Evolutionary conservation across 345 rosid species (phyloP).

Genomic region (Eucalyptus regnans): DNA sequence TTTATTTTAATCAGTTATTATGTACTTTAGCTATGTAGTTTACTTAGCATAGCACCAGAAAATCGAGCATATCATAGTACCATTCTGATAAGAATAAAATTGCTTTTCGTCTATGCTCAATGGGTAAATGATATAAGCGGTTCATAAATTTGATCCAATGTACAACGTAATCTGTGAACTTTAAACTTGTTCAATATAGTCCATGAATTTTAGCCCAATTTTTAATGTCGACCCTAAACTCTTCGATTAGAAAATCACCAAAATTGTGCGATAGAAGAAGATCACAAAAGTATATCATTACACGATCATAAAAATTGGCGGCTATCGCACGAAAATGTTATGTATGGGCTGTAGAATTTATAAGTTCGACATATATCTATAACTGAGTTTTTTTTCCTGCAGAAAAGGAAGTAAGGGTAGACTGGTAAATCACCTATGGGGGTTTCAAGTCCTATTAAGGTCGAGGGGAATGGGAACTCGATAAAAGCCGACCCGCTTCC

Average conservation of each 20-base stretch:
- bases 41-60: background rate
- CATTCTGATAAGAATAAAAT: background rate
- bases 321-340: background rate
- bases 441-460: background rate
- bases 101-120: background rate
- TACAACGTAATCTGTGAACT: accelerated
- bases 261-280: background rate
- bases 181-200: no score
- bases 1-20: background rate
- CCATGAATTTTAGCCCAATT: no score
- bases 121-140: no score
- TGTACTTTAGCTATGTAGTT: background rate
- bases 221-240: background rate
- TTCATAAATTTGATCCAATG: no score
- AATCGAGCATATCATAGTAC: background rate
- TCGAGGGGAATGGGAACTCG: background rate
- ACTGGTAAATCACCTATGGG: background rate
- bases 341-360: background rate
- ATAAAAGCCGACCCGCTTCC: background rate
- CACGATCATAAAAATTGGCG: background rate
- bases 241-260: background rate
- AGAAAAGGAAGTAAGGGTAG: background rate
- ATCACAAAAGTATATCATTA: background rate
- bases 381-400: background rate
- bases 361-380: background rate